Base-by-base conservation (phyloP, 2,329 filamentous ascomycete species). In the Calonectria fujianensis region DNA sequence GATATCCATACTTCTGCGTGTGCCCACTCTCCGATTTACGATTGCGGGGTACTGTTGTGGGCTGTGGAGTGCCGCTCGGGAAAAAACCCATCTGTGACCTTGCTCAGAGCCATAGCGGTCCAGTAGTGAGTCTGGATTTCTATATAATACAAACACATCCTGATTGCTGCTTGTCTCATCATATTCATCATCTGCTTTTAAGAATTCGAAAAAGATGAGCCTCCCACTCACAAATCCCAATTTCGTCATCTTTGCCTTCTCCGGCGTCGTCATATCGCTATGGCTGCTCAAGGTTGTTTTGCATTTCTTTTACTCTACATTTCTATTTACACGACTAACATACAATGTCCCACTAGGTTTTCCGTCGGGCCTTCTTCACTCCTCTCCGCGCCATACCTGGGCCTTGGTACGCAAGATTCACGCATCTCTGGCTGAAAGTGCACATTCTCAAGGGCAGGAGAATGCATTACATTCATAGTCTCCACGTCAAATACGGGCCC, bases 331-430 rank as follows among this genome's bases (percentile, higher is more conserved):
- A 27, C 16, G 1, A 39, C 57, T 61, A 9, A 61, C 35, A 24
- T 2, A 20, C 3, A 13, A 11, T 31, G 7, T 0, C 18, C 20
- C 1, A 10, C 5, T 39, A 61, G 57, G 7, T 27, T 18, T 39
- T 61, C 7, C 35, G 24, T 10, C 32, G 24, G 29, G 57, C 57
- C 13, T 61, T 61, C 35, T 61, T 61, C 57, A 61, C 35, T 8
- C 57, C 57, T 18, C 57, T 61, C 10, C 57, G 57, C 8, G 57
- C 35, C 0, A 29, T 61, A 4, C 57, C 57, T 1, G 57, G 57
- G 7, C 57, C 57, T 27, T 61, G 57, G 57, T 61, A 61, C n/a
- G 35, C 57, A n/a, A 61, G 35, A 9, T 61, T 61, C 35, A 61
- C 57, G 0, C 32, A 61, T 6, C 24, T 61, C 20, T 61, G 57